Percentiles rank a stretch among this genome's conserved stretches.
Evolutionary conservation across 345 rosid genomes (phyloP).

Genomic region (Brassica incana): DNA sequence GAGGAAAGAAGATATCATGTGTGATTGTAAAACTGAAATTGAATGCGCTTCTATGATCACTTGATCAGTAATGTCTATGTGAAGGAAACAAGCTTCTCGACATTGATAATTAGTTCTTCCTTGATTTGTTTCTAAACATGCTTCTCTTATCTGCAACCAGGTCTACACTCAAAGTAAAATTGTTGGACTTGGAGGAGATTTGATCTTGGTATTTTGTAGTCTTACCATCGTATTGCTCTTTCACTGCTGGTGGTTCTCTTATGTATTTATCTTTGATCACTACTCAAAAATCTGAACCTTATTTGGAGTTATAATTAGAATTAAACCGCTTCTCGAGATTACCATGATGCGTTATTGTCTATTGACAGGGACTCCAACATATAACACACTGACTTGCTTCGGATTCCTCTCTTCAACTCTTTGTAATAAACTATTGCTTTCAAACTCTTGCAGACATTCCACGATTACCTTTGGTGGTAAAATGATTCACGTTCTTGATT

Average conservation of each 20-base stretch:
- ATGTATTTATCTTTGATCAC: neutral
- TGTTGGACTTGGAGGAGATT: neutral
- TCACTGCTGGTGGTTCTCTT: neutral
- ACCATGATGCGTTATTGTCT: neutral
- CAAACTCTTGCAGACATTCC: neutral
- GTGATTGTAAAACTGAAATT: neutral
- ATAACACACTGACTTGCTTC: neutral
- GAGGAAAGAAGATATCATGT: neutral
- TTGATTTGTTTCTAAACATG: neutral
- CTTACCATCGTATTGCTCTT: neutral
- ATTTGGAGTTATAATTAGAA: neutral
- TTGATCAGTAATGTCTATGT: neutral
- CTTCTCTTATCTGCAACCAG: neutral
- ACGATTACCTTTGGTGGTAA: neutral
- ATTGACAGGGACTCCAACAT: neutral
- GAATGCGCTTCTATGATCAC: neutral
- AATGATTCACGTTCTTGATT: neutral
- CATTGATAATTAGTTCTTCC: neutral
- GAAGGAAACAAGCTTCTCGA: neutral
- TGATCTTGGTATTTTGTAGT: conserved; percentile 6
- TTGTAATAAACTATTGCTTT: neutral
- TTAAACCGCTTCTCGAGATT: neutral
- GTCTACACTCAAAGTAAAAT: neutral
- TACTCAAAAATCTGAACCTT: neutral
- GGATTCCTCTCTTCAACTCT: neutral